A percentile compares a stretch with the other conserved stretches of the same genome.
Evolutionary conservation across 129 eudicot species (phyloP).

Genomic region (Helianthus annuus): DNA sequence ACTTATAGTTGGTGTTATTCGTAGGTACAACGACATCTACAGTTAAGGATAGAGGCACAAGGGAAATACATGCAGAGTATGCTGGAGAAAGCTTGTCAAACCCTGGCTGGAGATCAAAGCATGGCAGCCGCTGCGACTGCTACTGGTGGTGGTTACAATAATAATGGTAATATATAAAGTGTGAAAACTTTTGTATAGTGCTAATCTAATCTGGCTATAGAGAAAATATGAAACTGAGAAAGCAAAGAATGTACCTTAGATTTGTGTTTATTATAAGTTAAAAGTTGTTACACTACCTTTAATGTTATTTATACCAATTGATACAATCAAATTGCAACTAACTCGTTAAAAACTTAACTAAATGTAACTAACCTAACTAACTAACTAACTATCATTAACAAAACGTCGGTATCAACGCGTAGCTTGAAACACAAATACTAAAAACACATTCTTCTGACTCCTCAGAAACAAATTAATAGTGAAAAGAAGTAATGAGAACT

Average conservation of each 20-base stretch:
- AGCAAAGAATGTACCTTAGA: not conserved
- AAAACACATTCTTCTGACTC: too few relatives aligned
- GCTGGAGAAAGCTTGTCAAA: constrained; percentile 94
- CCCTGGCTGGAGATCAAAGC: constrained; percentile 79
- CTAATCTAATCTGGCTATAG: not conserved
- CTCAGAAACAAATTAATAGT: too few relatives aligned
- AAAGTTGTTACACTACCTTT: not conserved
- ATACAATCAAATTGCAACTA: not conserved
- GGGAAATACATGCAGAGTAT: constrained; percentile 98
- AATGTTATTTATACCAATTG: not conserved
- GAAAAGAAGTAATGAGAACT: not conserved
- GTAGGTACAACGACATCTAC: constrained; percentile 93
- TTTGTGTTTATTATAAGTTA: not conserved
- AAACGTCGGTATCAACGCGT: not conserved
- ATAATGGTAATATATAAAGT: constrained; percentile 22
- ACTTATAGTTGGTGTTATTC: not conserved
- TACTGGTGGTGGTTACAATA: constrained; percentile 14
- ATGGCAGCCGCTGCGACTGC: constrained; percentile 32
- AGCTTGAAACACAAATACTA: not conserved
- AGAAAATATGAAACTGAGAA: not conserved
- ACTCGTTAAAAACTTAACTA: not conserved
- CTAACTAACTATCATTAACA: not conserved
- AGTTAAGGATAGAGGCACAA: constrained; percentile 92
- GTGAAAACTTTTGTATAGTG: not conserved
- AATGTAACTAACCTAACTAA: not conserved